Evolutionary conservation across 2,329 filamentous ascomycete genomes (phyloP).

Genomic region (Lecanicillium sp.): DNA sequence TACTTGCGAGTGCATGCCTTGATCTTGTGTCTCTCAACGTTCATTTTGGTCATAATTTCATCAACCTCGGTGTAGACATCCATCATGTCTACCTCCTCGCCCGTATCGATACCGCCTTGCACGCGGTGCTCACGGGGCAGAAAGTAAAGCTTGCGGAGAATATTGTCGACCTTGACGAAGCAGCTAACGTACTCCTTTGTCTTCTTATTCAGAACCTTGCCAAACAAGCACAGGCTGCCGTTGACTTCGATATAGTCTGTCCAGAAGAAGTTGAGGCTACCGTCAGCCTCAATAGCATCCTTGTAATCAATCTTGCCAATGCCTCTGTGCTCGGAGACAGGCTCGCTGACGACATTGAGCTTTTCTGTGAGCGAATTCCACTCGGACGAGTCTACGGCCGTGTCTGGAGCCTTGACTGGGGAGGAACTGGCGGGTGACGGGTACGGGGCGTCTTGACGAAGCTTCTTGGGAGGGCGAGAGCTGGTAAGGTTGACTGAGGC

Average conservation of each 20-base stretch:
- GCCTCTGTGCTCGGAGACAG: slow-evolving; percentile 51
- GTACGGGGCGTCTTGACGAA: slow-evolving; percentile 58
- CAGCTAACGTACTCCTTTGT: slow-evolving; percentile 76
- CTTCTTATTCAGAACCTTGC: slow-evolving; percentile 88
- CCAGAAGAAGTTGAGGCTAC: slow-evolving; percentile 93
- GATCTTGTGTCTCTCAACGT: slow-evolving; percentile 86
- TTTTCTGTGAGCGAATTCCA: slow-evolving; percentile 86
- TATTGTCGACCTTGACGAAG: slow-evolving; percentile 93
- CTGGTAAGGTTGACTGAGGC: slow-evolving; percentile 80
- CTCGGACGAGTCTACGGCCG: slow-evolving; percentile 66
- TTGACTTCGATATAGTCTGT: slow-evolving; percentile 91
- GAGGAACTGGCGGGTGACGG: slow-evolving; percentile 72
- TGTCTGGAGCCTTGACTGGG: slow-evolving; percentile 52
- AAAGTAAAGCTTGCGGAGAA: slow-evolving; percentile 87
- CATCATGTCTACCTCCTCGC: slow-evolving; percentile 74
- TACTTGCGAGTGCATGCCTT: slow-evolving; percentile 88
- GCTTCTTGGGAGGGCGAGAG: slow-evolving; percentile 63
- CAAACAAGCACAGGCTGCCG: slow-evolving; percentile 86
- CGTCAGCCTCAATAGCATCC: slow-evolving; percentile 88
- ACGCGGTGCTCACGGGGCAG: slow-evolving; percentile 63
- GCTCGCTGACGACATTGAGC: slow-evolving; percentile 76
- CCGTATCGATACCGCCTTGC: slow-evolving; percentile 56
- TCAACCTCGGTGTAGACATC: slow-evolving; percentile 90
- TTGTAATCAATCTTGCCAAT: slow-evolving; percentile 77
- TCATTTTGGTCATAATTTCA: slow-evolving; percentile 76